phyloP scores from a whole-genome alignment of 108 stramenopile species.

The Skeletonema grethae region DNA sequence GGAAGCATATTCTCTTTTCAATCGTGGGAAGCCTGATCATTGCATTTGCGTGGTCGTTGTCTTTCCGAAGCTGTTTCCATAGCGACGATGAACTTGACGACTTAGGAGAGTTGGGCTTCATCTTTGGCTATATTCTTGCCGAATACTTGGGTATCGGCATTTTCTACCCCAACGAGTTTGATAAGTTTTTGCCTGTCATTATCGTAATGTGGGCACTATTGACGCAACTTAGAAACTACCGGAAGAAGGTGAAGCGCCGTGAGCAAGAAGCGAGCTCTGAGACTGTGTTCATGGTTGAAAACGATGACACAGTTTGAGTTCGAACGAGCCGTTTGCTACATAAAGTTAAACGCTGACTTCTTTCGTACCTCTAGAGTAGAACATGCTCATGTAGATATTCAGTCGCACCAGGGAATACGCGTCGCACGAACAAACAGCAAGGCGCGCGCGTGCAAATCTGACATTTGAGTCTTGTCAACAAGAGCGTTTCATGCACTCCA shows the following conservation, averaged over 20 bases:
- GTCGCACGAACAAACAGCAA: too few species aligned
- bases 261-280: not conserved
- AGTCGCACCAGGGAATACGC: too few species aligned
- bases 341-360: too few species aligned
- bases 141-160: conserved; percentile 9
- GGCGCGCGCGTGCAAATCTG: too few species aligned
- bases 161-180: conserved; percentile 9
- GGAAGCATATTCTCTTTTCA: conserved; percentile 30
- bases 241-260: conserved; percentile 16
- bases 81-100: conserved; percentile 21
- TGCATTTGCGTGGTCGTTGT: conserved; percentile 20
- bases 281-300: not conserved
- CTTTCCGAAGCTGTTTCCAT: conserved; percentile 19
- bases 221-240: conserved; percentile 23
- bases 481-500: too few species aligned
- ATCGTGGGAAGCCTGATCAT: conserved; percentile 12
- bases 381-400: too few species aligned
- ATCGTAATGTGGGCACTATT: conserved; percentile 29
- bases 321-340: too few species aligned
- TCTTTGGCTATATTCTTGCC: conserved; percentile 22
- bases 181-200: not conserved
- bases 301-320: not conserved
- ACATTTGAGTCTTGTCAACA: too few species aligned
- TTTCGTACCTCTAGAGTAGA: too few species aligned
- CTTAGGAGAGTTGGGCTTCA: conserved; percentile 36